phyloP scores from a whole-genome alignment of 208 protist species.

The Trypanosomatidae sp. region DNA sequence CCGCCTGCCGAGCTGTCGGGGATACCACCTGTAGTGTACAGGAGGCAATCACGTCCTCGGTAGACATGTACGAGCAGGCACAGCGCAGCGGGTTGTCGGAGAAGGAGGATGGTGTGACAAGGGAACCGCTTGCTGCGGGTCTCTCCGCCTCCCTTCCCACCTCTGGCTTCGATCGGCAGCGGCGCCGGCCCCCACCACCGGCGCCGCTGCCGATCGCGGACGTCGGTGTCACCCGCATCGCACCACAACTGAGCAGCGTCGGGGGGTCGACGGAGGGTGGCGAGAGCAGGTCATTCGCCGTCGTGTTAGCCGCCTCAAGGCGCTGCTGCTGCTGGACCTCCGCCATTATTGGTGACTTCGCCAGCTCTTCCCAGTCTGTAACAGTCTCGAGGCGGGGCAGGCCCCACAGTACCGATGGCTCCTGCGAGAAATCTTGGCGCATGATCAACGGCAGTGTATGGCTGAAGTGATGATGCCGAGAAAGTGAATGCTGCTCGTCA shows the following conservation, averaged over 20 bases:
- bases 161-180: background rate
- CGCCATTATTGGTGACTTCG: constrained; percentile 9
- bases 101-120: background rate
- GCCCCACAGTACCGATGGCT: background rate
- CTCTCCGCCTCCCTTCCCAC: background rate
- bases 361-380: constrained; percentile 26
- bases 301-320: background rate
- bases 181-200: background rate
- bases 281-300: background rate
- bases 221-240: background rate
- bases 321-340: constrained; percentile 13
- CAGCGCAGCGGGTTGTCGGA: background rate
- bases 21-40: constrained; percentile 22
- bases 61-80: constrained; percentile 16
- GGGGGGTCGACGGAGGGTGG: background rate
- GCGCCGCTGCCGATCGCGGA: background rate
- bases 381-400: constrained; percentile 20
- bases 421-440: background rate
- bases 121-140: background rate
- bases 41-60: constrained; percentile 19
- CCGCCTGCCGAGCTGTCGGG: constrained; percentile 6
- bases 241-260: background rate
- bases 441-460: background rate
- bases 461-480: background rate
- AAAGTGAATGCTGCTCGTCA: background rate